A percentile compares a stretch with the other conserved stretches of the same genome.
Conservation (phyloP, 2,329 filamentous ascomycete genomes). For the Tolypocladium tundrense region DNA sequence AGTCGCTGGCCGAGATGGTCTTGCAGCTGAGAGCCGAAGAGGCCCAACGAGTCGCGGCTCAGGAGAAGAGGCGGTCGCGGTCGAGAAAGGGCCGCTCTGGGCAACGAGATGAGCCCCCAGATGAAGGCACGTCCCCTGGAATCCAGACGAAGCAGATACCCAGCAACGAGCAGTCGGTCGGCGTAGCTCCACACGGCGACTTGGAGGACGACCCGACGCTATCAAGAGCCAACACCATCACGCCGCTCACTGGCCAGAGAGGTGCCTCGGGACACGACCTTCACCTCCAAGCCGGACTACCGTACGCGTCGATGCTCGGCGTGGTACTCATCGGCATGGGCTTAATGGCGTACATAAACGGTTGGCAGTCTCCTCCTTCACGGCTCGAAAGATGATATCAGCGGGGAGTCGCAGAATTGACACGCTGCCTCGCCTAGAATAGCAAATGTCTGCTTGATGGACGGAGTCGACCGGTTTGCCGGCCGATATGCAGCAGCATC, state of each 20-base stretch:
- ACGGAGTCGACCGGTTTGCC: not conserved
- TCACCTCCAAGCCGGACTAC: conserved; percentile 44
- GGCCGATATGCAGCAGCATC: not conserved
- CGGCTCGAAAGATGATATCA: conserved; percentile 19
- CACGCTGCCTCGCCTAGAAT: not conserved
- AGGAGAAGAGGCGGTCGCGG: conserved; percentile 28
- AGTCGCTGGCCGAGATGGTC: conserved; percentile 80
- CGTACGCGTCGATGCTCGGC: conserved; percentile 73
- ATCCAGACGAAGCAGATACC: not conserved
- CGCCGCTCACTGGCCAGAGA: conserved; percentile 28
- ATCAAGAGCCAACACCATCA: conserved; percentile 40
- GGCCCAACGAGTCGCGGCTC: conserved; percentile 33
- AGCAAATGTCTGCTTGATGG: not conserved
- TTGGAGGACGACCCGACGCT: conserved; percentile 29
- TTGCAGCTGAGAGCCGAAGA: conserved; percentile 65
- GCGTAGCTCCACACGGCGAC: conserved; percentile 18
- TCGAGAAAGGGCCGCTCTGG: conserved; percentile 13
- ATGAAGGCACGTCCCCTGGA: conserved; percentile 8
- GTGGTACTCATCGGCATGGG: conserved; percentile 75
- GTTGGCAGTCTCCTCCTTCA: conserved; percentile 49
- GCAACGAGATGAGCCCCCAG: conserved; percentile 8
- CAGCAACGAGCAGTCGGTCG: conserved; percentile 4
- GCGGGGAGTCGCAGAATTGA: not conserved
- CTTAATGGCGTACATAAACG: conserved; percentile 78
- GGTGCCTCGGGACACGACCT: conserved; percentile 31